phyloP scores from a whole-genome alignment of 331 rosid species.

The Acacia pycnantha region DNA sequence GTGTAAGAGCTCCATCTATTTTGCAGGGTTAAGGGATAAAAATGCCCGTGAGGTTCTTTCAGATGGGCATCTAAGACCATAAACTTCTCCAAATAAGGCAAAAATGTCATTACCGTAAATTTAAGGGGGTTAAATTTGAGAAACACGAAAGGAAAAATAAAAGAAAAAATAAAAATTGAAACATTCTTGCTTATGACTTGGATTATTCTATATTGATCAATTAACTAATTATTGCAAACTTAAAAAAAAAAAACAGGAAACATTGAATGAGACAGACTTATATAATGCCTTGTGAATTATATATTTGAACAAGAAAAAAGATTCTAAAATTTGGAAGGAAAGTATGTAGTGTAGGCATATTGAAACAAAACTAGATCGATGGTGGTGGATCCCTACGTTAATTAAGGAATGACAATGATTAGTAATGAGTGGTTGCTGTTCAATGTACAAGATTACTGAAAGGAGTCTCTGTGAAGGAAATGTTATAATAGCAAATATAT shows the following conservation, averaged over 20 bases:
- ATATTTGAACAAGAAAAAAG: not conserved
- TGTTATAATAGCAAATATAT: not conserved
- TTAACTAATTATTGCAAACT: not conserved
- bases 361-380: not conserved
- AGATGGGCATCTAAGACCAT: too few species aligned
- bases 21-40: too few species aligned
- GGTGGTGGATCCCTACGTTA: constrained; percentile 7
- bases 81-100: too few species aligned
- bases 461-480: not conserved
- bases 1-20: too few species aligned
- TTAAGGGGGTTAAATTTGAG: not conserved
- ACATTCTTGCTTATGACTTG: not conserved
- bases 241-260: not conserved
- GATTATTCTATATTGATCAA: not conserved
- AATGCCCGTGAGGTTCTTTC: too few species aligned
- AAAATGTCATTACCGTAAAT: too few species aligned
- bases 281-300: not conserved
- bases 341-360: not conserved
- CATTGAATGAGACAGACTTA: not conserved
- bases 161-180: too few species aligned
- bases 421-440: not conserved
- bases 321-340: too few species aligned
- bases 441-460: not conserved
- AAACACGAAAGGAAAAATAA: not conserved
- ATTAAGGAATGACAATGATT: not conserved